Conservation (phyloP, 306 rosid species). For the Quercus dentata region DNA sequence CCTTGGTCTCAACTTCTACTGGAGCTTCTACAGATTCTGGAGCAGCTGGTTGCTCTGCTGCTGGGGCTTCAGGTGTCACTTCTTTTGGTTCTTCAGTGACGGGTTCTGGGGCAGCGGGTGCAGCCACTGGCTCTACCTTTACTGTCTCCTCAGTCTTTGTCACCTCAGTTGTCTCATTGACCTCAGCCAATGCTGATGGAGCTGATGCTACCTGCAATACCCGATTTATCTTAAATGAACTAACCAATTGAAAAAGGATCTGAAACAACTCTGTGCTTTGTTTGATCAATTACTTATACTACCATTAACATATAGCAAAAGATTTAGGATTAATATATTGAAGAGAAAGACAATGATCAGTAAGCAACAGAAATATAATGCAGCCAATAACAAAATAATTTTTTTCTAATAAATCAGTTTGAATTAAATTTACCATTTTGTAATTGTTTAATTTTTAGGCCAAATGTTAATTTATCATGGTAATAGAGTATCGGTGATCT, state of each 20-base stretch:
- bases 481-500: too few relatives aligned
- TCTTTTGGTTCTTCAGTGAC: conserved; percentile 7
- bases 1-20: conserved; percentile 46
- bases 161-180: conserved; percentile 40
- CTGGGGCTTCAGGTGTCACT: conserved; percentile 14
- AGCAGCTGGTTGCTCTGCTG: conserved; percentile 5
- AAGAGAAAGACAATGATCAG: neutral
- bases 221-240: conserved; percentile 10
- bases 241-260: neutral
- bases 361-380: too few relatives aligned
- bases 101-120: conserved; percentile 12
- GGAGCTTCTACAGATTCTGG: conserved; percentile 31
- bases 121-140: conserved; percentile 25
- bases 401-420: too few relatives aligned
- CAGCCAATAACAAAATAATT: neutral
- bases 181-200: conserved; percentile 38
- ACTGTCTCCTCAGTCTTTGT: conserved; percentile 27
- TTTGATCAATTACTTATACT: neutral
- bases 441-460: too few relatives aligned
- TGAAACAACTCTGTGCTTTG: neutral
- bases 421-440: too few relatives aligned
- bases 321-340: neutral
- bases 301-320: neutral
- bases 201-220: conserved; percentile 68
- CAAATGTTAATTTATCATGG: too few relatives aligned